Percentiles rank a stretch among this genome's conserved stretches.
Evolutionary conservation across 441 rosid genomes (phyloP).

Genomic region (Kokia cookei): DNA sequence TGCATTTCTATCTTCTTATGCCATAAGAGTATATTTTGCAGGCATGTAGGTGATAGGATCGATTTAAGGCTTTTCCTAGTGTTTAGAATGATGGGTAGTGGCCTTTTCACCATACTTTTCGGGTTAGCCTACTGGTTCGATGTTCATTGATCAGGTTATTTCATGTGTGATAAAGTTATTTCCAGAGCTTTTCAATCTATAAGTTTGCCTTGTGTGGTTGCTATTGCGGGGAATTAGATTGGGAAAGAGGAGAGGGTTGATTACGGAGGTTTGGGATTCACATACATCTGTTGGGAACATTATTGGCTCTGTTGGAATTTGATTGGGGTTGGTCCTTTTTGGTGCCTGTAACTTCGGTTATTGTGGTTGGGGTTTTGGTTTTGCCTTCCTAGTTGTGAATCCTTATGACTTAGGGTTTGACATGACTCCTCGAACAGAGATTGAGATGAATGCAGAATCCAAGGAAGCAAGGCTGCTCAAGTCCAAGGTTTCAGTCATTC

Average conservation of each 20-base stretch:
- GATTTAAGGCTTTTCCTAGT: conserved; percentile 84
- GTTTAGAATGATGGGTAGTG: conserved; percentile 89
- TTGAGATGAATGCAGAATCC: conserved; percentile 49
- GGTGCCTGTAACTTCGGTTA: conserved; percentile 64
- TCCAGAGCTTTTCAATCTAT: conserved; percentile 91
- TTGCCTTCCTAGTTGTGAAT: conserved; percentile 57
- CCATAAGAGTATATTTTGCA: conserved; percentile 77
- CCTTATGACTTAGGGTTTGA: conserved; percentile 72
- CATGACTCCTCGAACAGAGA: conserved; percentile 29
- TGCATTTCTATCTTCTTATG: conserved; percentile 64
- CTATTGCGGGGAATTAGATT: conserved; percentile 87
- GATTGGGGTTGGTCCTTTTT: conserved; percentile 99
- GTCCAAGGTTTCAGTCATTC: conserved; percentile 19
- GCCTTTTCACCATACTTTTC: conserved; percentile 51
- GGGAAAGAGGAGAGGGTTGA: conserved; percentile 85
- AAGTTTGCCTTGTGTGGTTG: conserved; percentile 96
- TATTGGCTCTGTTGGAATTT: conserved; percentile 73
- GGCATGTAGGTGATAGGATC: conserved; percentile 82
- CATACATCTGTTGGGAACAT: conserved; percentile 87
- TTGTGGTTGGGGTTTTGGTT: conserved; percentile 53
- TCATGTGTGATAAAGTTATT: conserved; percentile 57
- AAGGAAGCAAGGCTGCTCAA: conserved; percentile 49
- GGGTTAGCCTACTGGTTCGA: conserved; percentile 83
- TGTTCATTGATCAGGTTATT: conserved; percentile 52
- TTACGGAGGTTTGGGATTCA: conserved; percentile 87